phyloP scores from a whole-genome alignment of 2,329 filamentous ascomycete species.

The Verticillium isaacii region DNA sequence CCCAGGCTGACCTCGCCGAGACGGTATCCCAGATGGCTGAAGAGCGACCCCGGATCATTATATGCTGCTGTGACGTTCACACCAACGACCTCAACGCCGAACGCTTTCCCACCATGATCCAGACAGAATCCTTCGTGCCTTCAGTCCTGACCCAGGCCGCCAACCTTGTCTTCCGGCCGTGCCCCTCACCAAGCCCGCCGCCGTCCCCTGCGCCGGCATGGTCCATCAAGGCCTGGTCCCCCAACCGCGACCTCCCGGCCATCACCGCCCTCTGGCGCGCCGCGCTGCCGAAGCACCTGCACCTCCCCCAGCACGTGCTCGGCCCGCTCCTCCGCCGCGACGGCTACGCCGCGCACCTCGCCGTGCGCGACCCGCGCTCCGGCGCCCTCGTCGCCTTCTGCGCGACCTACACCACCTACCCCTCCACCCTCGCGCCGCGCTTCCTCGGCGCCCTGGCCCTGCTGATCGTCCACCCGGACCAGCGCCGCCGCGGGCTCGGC shows the following conservation, averaged over 20 bases:
- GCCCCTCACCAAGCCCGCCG: not conserved
- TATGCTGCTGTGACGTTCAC: slow-evolving; percentile 44
- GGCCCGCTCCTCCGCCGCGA: slow-evolving; percentile 44
- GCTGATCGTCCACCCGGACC: slow-evolving; percentile 45
- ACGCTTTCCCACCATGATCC: slow-evolving; percentile 47
- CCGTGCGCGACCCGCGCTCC: slow-evolving; percentile 43
- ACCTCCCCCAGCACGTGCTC: slow-evolving; percentile 36
- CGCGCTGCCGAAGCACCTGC: slow-evolving; percentile 39
- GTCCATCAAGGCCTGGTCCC: slow-evolving; percentile 35
- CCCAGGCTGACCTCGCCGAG: slow-evolving; percentile 48
- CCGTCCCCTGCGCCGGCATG: slow-evolving; percentile 24
- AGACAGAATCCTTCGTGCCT: slow-evolving; percentile 42
- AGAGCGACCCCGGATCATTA: slow-evolving; percentile 43
- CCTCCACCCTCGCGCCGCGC: slow-evolving; percentile 44
- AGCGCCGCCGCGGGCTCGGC: slow-evolving; percentile 47
- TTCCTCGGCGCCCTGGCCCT: slow-evolving; percentile 52
- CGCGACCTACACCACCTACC: slow-evolving; percentile 55
- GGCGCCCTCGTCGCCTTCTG: slow-evolving; percentile 50
- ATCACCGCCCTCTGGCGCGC: slow-evolving; percentile 43
- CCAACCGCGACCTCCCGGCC: slow-evolving; percentile 31
- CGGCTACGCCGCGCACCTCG: slow-evolving; percentile 53
- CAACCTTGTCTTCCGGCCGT: slow-evolving; percentile 43
- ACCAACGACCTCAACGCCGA: slow-evolving; percentile 31
- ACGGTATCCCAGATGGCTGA: slow-evolving; percentile 37
- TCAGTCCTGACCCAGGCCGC: slow-evolving; percentile 45